Evolutionary conservation across 805 yeast genomes (phyloP).

Genomic region (Candida hispaniensis): DNA sequence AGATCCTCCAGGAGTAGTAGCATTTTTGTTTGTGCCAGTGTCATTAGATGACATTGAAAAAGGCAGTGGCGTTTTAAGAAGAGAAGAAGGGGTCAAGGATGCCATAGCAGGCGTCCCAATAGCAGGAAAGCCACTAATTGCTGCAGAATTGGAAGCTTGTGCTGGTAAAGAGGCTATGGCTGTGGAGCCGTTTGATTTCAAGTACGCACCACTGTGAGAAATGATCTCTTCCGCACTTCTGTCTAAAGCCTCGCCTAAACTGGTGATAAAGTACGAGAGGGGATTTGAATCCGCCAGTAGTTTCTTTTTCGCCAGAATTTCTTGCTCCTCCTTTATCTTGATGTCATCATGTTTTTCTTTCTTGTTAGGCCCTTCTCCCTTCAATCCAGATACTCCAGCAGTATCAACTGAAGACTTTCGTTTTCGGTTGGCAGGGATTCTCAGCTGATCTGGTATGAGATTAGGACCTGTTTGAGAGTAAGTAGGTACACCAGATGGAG

Average conservation of each 20-base stretch:
- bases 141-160: slow-evolving; percentile 2
- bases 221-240: slow-evolving; percentile 27
- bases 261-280: slow-evolving; percentile 26
- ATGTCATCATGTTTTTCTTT: slow-evolving; percentile 17
- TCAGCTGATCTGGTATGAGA: slow-evolving; percentile 24
- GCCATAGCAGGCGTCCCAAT: slow-evolving; percentile 12
- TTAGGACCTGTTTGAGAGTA: slow-evolving; percentile 20
- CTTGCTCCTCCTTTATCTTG: slow-evolving; percentile 20
- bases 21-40: slow-evolving; percentile 20
- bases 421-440: slow-evolving; percentile 22
- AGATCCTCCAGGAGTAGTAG: neutral
- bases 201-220: slow-evolving; percentile 14
- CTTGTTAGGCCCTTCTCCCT: slow-evolving; percentile 20
- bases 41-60: slow-evolving; percentile 11
- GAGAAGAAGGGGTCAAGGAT: slow-evolving; percentile 12
- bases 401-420: slow-evolving; percentile 21
- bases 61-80: slow-evolving; percentile 12
- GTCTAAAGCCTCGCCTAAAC: slow-evolving; percentile 29
- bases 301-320: slow-evolving; percentile 19
- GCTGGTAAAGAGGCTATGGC: slow-evolving; percentile 3
- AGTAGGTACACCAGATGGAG: slow-evolving; percentile 22
- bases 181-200: slow-evolving; percentile 4
- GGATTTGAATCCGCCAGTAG: slow-evolving; percentile 27
- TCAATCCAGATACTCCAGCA: slow-evolving; percentile 14
- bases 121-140: neutral